These are phyloP conservation scores for Trametes cingulata DNA, from an alignment of 768 basidiomycete species.

Conservation along the genomic window DNA sequence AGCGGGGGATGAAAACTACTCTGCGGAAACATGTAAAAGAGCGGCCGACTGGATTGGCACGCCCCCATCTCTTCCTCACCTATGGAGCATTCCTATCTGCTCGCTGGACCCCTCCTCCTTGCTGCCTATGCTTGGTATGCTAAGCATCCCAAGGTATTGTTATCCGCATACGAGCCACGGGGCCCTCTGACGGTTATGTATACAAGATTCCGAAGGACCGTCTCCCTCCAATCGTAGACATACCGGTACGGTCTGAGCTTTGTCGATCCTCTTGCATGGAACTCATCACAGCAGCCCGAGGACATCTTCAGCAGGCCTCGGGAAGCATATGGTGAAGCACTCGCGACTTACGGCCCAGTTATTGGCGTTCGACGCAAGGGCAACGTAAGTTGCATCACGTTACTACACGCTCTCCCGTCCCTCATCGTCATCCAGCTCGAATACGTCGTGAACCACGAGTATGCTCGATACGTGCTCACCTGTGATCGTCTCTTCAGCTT, in stretches of 20 bases:
- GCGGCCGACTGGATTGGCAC: neutral
- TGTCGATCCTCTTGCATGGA: neutral
- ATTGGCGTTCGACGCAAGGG: slow-evolving; percentile 36
- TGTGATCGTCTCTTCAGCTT: slow-evolving; percentile 36
- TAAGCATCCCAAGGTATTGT: slow-evolving; percentile 13
- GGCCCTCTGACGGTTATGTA: neutral
- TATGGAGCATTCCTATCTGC: slow-evolving; percentile 21
- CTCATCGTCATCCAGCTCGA: slow-evolving; percentile 30
- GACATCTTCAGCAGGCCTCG: slow-evolving; percentile 35
- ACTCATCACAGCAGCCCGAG: slow-evolving; percentile 17
- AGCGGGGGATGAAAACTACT: neutral
- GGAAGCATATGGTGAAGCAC: slow-evolving; percentile 35
- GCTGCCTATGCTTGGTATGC: slow-evolving; percentile 1
- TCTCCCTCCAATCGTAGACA: slow-evolving; percentile 20
- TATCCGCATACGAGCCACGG: neutral
- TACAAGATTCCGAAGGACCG: slow-evolving; percentile 15
- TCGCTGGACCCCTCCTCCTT: slow-evolving; percentile 3
- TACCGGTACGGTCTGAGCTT: neutral
- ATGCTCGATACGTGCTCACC: slow-evolving; percentile 32
- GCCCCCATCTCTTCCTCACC: neutral
- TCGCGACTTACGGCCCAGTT: slow-evolving; percentile 33
- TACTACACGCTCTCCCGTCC: neutral
- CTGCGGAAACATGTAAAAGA: neutral
- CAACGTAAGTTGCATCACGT: slow-evolving; percentile 22
- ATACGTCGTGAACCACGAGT: slow-evolving; percentile 34